Evolutionary conservation across 2,329 filamentous ascomycete genomes (phyloP).

Genomic region (Epichloe glyceriae): DNA sequence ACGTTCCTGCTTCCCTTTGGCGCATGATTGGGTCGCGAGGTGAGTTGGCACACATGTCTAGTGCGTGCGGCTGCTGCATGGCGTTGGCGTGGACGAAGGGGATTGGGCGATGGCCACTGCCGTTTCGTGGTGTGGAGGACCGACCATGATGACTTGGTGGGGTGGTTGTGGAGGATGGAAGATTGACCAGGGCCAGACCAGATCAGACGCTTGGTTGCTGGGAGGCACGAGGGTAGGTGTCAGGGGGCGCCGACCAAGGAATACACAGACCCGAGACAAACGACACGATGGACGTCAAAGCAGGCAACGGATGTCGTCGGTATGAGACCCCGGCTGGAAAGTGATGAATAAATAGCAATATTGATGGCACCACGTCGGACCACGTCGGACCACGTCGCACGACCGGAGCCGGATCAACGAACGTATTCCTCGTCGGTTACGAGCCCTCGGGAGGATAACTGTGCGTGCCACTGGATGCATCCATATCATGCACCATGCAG

Average conservation of each 20-base stretch:
- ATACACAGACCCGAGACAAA: too few species aligned
- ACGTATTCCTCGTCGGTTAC: background rate
- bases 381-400: background rate
- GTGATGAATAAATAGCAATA: too few species aligned
- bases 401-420: background rate
- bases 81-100: constrained; percentile 18
- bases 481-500: constrained; percentile 9
- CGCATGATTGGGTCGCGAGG: constrained; percentile 16
- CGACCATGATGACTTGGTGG: constrained; percentile 4
- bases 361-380: too few species aligned
- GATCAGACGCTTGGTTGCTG: too few species aligned
- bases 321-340: too few species aligned
- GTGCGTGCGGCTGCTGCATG: constrained; percentile 11
- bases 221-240: too few species aligned
- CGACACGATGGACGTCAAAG: too few species aligned
- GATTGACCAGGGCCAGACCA: background rate
- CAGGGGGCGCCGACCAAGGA: too few species aligned
- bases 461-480: background rate
- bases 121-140: constrained; percentile 12
- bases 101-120: constrained; percentile 12
- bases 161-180: background rate
- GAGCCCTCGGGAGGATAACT: background rate
- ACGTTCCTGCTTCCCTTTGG: background rate
- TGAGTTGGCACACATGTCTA: constrained; percentile 13
- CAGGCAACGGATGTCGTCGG: too few species aligned